Evolutionary conservation across 129 eudicot genomes (phyloP), one percentile per base, ranked within the genome.

Genomic region (Deinandra increscens): DNA sequence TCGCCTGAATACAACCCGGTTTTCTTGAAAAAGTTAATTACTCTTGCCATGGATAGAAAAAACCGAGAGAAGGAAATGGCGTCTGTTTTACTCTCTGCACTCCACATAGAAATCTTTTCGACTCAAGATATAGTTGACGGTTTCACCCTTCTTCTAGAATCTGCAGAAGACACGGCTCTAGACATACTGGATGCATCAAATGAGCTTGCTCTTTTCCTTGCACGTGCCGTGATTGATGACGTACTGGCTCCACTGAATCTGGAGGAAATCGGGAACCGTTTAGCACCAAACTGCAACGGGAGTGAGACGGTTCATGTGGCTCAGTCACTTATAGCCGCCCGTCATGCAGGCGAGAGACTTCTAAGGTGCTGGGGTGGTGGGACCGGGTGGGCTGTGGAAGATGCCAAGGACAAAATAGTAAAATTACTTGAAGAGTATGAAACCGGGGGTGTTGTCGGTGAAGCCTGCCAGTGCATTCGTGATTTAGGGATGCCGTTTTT

Each of bases 341-440:
- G 97, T 11, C 94, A 91, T 20, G 97, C 96, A 18, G 97, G 97
- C 4, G 97, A 91, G 87, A 80, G 97, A 77, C 74, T 91, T 41
- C 73, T 85, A 46, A 78, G 97, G 85, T 91, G 97, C 59, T 91
- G 97, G 97, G 97, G 97, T 7, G 97, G 97, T 18, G 97, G 97
- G 36, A 88, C 96, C 0, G 97, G 97, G 38, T 91, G 97, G 97
- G 97, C 97, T 0, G 97, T 91, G 70, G 97, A 91, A 81, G 97
- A 91, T 54, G 97, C 97, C 0, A 91, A 91, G 82, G 97, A 91
- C 77, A 91, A 88, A 63, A 91, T 91, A 11, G 79, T 74, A 65
- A 91, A 91, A 73, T 91, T 91, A 41, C 85, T 91, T 0, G 97
- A 91, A 50, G 97, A 91, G 45, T 91, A 83, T 22, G 97, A 88